Conservation (phyloP, 495 filamentous ascomycete species). For the Baudoinia panamericana region DNA sequence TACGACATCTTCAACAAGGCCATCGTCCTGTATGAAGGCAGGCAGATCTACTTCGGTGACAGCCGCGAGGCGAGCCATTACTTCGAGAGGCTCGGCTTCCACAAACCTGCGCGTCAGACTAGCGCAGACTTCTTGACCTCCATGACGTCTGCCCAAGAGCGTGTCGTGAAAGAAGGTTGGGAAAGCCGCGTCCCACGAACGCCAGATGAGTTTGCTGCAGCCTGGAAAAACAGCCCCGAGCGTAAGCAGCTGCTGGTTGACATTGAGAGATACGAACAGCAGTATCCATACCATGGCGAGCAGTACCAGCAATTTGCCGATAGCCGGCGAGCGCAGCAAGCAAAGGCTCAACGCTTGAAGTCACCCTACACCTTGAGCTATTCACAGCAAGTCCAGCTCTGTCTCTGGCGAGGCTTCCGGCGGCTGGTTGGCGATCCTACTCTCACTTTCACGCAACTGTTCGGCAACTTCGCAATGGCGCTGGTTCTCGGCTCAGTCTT, state of each 20-base stretch:
- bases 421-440: conserved; percentile 57
- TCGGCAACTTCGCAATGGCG: conserved; percentile 63
- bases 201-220: conserved; percentile 52
- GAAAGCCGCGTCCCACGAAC: conserved; percentile 55
- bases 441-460: conserved; percentile 52
- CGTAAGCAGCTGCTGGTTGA: conserved; percentile 50
- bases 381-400: conserved; percentile 18
- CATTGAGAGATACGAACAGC: conserved; percentile 54
- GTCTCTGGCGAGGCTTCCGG: conserved; percentile 60
- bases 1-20: conserved; percentile 33
- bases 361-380: conserved; percentile 24
- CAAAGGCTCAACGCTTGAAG: conserved; percentile 34
- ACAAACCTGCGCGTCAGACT: conserved; percentile 45
- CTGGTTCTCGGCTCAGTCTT: conserved; percentile 74
- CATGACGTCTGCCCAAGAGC: conserved; percentile 53
- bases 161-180: conserved; percentile 46
- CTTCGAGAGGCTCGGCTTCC: conserved; percentile 45
- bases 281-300: conserved; percentile 49
- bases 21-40: conserved; percentile 31
- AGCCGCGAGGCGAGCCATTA: conserved; percentile 24
- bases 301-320: conserved; percentile 55
- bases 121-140: conserved; percentile 63
- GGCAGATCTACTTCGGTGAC: conserved; percentile 31
- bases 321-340: conserved; percentile 53
- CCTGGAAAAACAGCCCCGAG: conserved; percentile 65